Conservation (phyloP, 1,139 yeast genomes). For the Yamadazyma buinensis region DNA sequence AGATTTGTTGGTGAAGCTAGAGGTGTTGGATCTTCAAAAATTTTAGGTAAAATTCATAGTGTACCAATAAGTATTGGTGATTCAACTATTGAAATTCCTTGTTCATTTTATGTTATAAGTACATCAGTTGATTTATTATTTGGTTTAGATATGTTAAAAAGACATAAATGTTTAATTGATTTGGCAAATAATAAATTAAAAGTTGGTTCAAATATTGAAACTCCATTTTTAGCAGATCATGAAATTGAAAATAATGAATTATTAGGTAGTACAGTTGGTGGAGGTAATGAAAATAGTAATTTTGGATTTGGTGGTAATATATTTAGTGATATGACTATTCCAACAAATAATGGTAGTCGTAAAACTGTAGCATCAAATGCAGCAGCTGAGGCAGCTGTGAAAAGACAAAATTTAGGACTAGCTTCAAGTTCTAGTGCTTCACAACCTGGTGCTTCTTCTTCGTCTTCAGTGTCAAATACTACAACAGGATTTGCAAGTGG, state of each 20-base stretch:
- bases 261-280: slow-evolving; percentile 17
- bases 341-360: slow-evolving; percentile 15
- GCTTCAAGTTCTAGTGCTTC: too few species aligned
- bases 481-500: slow-evolving; percentile 5
- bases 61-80: slow-evolving; percentile 80
- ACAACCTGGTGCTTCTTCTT: slow-evolving; percentile 2
- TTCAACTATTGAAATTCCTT: slow-evolving; percentile 51
- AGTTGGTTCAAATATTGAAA: slow-evolving; percentile 65
- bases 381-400: slow-evolving; percentile 24
- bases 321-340: slow-evolving; percentile 20
- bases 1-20: slow-evolving; percentile 78
- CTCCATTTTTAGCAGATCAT: slow-evolving; percentile 68
- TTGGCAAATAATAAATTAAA: slow-evolving; percentile 61
- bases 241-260: slow-evolving; percentile 55
- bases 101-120: slow-evolving; percentile 80
- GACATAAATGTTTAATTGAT: slow-evolving; percentile 84
- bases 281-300: slow-evolving; percentile 9
- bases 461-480: slow-evolving; percentile 5
- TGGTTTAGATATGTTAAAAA: slow-evolving; percentile 78
- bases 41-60: slow-evolving; percentile 82
- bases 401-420: slow-evolving; percentile 21
- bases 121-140: slow-evolving; percentile 65
- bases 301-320: slow-evolving; percentile 35
- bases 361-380: slow-evolving; percentile 16
- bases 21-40: slow-evolving; percentile 85